Evolutionary conservation across 495 filamentous ascomycete species (phyloP).

Genomic region (Neurospora cerealis): DNA sequence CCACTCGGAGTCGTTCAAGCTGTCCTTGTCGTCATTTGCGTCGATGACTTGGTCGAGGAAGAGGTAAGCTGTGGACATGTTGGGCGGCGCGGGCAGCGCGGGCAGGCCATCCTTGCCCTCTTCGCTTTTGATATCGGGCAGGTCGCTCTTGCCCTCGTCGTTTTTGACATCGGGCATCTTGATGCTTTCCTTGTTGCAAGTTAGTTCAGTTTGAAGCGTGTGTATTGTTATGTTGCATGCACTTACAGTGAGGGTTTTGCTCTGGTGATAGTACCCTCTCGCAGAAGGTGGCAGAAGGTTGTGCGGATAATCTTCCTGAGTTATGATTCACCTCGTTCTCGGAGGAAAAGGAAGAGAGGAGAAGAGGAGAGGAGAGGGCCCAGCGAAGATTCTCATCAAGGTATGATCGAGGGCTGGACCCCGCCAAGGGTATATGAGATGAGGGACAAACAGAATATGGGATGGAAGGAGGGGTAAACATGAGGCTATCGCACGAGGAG

Average conservation of each 20-base stretch:
- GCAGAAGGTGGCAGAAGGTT: not conserved
- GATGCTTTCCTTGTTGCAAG: not conserved
- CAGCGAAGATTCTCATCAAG: not conserved
- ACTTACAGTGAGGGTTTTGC: not conserved
- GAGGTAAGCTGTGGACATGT: not conserved
- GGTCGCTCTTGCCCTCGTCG: not conserved
- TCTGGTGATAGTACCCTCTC: not conserved
- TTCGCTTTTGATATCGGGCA: not conserved
- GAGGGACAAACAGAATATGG: not conserved
- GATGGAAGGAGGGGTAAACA: not conserved
- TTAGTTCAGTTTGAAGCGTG: not conserved
- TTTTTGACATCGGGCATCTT: not conserved
- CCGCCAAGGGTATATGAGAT: not conserved
- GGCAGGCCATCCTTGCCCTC: not conserved
- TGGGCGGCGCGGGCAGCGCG: not conserved
- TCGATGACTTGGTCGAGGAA: not conserved
- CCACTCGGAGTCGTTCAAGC: not conserved
- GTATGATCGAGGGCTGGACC: not conserved
- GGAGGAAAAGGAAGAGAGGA: not conserved
- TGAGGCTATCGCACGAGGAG: not conserved
- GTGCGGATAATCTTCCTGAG: not conserved
- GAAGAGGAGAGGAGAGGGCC: not conserved
- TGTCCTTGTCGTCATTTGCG: not conserved
- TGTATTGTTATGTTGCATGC: not conserved
- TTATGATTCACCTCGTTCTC: not conserved